Base-by-base conservation (phyloP, 371 early-diverging fungal species). In the Basidiobolus heterosporus region DNA sequence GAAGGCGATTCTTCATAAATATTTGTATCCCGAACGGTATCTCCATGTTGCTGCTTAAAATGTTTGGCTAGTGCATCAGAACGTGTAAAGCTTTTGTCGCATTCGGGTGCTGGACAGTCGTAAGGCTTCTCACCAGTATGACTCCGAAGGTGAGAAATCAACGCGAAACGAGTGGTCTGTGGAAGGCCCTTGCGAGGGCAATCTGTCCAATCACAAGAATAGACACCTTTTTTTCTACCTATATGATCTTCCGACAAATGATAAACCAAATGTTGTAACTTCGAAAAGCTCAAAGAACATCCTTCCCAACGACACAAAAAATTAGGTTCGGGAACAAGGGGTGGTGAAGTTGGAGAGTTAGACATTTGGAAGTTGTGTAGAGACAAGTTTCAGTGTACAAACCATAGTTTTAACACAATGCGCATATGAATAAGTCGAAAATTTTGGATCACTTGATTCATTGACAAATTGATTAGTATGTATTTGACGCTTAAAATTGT, bases 111-210 rank as follows among this genome's bases (percentile, higher is more conserved):
- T n/a, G 50, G 37, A 39, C 80, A 79, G 39, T 67, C 69, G 51
- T 68, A 79, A 0, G 80, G 80, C 46, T 76, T 79, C 50, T 79
- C 77, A 7, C 75, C 75, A 13, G 80, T 79, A 44, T 79, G 80
- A 38, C 72, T 74, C 44, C 80, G 64, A 54, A 79, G 60, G 45
- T 79, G 80, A 50, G 75, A 69, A 51, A 76, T 73, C 14, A 79
- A 53, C 1, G 77, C 73, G 57, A 76, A 79, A 24, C 80, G 61
- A 14, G 72, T 72, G 19, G 72, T 72, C 47, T 74, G 73, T 47
- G 68, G 68, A n/a, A 65, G 66, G 13, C 72, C 70, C 46, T 65
- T 62, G 43, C 77, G 64, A 36, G 64, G 51, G 54, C 80, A 79
- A 19, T 67, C 67, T 17, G 38, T 54, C 80, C 80, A 79, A 41